Evolutionary conservation across 2,329 filamentous ascomycete genomes (phyloP), one percentile per base, ranked within the genome.

Genomic region (Ampelomyces quisqualis): DNA sequence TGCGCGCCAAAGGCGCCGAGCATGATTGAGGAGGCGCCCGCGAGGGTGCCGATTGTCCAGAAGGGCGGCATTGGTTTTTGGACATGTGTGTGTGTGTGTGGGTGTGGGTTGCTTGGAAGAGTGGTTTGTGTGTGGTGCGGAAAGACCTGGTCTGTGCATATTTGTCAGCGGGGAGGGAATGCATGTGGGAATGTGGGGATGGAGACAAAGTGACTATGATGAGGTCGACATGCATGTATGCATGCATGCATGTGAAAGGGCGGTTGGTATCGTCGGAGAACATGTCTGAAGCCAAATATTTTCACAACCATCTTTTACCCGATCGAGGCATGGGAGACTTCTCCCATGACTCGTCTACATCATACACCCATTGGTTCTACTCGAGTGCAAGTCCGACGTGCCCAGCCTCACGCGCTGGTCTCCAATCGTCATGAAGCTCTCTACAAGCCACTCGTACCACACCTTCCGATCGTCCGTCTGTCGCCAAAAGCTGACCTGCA

Each of bases 401-500:
- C 76, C 84, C 13, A 89, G 72, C 69, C 84, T 84, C 68, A 88
- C 75, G 40, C 84, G 74, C 52, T 76, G 74, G n/a, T 77, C 77
- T 1, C 78, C 78, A 34, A 80, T 70, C 73, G 79, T 84, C 14
- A 66, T 78, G 67, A 84, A 96, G 8, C 86, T 88, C 68, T 97
- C 93, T 2, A 96, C 84, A 46, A 93, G 77, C 93, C 93, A 98
- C 68, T 98, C 93, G 67, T 98, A 98, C 94, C 93, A 98, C 6
- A 98, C 93, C 67, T 88, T 94, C 24, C 86, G 82, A 64, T 96
- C 89, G 62, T 98, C 91, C 1, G 93, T 97, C 70, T 94, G 88
- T 35, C 93, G 81, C 87, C 90, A 96, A 83, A 98, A 96, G 64
- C 84, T 93, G 24, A 96, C 82, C 54, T 94, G 86, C 4, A 97